A percentile compares a stretch with the other conserved stretches of the same genome.
Evolutionary conservation across 768 basidiomycete species (phyloP).

Genomic region (Amanita thiersii): DNA sequence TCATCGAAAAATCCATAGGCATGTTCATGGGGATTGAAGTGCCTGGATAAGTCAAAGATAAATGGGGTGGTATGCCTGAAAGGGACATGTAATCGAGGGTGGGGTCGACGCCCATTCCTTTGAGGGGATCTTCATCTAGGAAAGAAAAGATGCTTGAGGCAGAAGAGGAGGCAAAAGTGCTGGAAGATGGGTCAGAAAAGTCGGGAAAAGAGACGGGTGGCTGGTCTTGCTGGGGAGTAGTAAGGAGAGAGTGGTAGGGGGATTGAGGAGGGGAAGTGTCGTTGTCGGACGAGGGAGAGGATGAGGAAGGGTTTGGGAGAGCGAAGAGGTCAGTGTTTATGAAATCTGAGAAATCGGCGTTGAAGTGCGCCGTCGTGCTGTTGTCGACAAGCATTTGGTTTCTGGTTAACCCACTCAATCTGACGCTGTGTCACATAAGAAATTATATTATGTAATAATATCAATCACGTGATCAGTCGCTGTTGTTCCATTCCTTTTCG

Average conservation of each 20-base stretch:
- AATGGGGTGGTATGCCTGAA: slow-evolving; percentile 1
- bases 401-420: slow-evolving; percentile 3
- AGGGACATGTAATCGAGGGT: slow-evolving; percentile 12
- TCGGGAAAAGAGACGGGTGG: slow-evolving; percentile 29
- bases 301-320: slow-evolving; percentile 18
- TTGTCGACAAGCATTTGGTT: slow-evolving; percentile 35
- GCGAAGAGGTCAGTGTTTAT: slow-evolving; percentile 57
- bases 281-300: slow-evolving; percentile 23
- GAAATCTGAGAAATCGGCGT: slow-evolving; percentile 48
- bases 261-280: slow-evolving; percentile 38
- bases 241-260: slow-evolving; percentile 29
- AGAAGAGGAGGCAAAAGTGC: slow-evolving; percentile 17
- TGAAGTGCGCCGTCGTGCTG: slow-evolving; percentile 13
- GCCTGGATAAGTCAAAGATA: slow-evolving; percentile 2
- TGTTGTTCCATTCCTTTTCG: too few relatives aligned
- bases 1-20: slow-evolving; percentile 8
- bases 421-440: not conserved
- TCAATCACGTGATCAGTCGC: slow-evolving; percentile 4
- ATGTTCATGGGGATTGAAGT: not conserved
- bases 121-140: slow-evolving; percentile 35
- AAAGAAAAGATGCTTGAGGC: slow-evolving; percentile 23
- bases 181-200: slow-evolving; percentile 21
- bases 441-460: not conserved
- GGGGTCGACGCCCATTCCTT: slow-evolving; percentile 19
- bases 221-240: slow-evolving; percentile 35